Evolutionary conservation across 2,329 filamentous ascomycete genomes (phyloP).

Genomic region (Aspergillus phoenicis): DNA sequence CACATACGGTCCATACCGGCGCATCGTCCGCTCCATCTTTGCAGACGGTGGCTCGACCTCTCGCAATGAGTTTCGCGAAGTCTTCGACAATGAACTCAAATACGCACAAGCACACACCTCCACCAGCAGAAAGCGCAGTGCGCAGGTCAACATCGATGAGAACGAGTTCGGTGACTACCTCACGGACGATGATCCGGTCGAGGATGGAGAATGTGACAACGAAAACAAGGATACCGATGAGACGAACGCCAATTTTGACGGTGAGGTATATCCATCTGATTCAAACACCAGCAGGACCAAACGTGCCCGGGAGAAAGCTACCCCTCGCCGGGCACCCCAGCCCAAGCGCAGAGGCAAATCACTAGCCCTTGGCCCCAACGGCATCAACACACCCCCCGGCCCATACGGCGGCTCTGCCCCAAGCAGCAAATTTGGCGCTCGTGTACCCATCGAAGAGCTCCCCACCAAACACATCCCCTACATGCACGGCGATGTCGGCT

Average conservation of each 20-base stretch:
- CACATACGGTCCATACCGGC: slow-evolving; percentile 39
- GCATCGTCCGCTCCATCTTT: slow-evolving; percentile 51
- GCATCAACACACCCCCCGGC: slow-evolving; percentile 1
- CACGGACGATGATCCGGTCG: slow-evolving; percentile 27
- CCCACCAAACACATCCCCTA: slow-evolving; percentile 13
- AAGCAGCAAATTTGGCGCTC: neutral
- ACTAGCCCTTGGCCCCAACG: neutral
- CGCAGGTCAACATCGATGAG: slow-evolving; percentile 49
- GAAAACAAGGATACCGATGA: slow-evolving; percentile 19
- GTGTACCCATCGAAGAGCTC: slow-evolving; percentile 4
- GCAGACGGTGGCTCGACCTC: slow-evolving; percentile 45
- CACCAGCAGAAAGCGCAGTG: slow-evolving; percentile 43
- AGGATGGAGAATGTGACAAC: slow-evolving; percentile 40
- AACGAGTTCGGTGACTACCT: slow-evolving; percentile 52
- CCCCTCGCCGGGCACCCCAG: slow-evolving; percentile 30
- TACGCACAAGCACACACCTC: slow-evolving; percentile 30
- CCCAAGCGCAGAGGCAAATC: neutral
- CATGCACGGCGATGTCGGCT: slow-evolving; percentile 27
- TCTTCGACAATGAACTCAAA: slow-evolving; percentile 51
- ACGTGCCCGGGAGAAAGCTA: slow-evolving; percentile 18
- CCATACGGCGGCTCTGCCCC: slow-evolving; percentile 6
- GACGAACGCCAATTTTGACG: neutral
- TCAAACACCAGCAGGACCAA: slow-evolving; percentile 33
- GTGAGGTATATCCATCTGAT: neutral
- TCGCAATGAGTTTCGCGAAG: slow-evolving; percentile 46